Evolutionary conservation across 169 alveolate genomes (phyloP).

Genomic region (Plasmodium vinckei): DNA sequence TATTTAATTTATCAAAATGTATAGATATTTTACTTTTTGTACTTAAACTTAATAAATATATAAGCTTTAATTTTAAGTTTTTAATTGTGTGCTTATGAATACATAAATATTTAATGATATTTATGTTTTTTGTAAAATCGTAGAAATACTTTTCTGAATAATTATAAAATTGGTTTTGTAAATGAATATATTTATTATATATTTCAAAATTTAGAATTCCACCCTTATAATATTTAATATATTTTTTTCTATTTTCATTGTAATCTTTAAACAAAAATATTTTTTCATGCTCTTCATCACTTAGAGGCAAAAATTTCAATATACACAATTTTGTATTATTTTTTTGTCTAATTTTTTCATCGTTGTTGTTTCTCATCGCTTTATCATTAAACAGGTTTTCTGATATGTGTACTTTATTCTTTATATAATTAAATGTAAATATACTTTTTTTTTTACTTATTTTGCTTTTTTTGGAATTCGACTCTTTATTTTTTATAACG

Average conservation of each 20-base stretch:
- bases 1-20: slow-evolving; percentile 25
- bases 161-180: slow-evolving; percentile 20
- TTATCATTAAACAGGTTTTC: background rate
- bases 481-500: slow-evolving; percentile 9
- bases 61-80: slow-evolving; percentile 34
- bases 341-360: background rate
- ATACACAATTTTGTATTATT: slow-evolving; percentile 19
- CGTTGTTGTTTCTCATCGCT: background rate
- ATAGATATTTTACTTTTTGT: slow-evolving; percentile 32
- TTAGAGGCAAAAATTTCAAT: slow-evolving; percentile 33
- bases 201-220: slow-evolving; percentile 23
- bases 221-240: slow-evolving; percentile 24
- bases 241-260: slow-evolving; percentile 58
- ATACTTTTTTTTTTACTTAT: background rate
- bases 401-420: slow-evolving; percentile 1
- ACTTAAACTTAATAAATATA: slow-evolving; percentile 28
- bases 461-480: background rate
- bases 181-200: slow-evolving; percentile 6
- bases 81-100: slow-evolving; percentile 11
- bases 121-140: slow-evolving; percentile 24
- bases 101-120: slow-evolving; percentile 26
- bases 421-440: slow-evolving; percentile 12
- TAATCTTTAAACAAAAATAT: slow-evolving; percentile 57
- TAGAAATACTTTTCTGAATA: slow-evolving; percentile 10
- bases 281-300: slow-evolving; percentile 32